Evolutionary conservation across 1,139 yeast species (phyloP).

Genomic region (Lodderomyces beijingensis): DNA sequence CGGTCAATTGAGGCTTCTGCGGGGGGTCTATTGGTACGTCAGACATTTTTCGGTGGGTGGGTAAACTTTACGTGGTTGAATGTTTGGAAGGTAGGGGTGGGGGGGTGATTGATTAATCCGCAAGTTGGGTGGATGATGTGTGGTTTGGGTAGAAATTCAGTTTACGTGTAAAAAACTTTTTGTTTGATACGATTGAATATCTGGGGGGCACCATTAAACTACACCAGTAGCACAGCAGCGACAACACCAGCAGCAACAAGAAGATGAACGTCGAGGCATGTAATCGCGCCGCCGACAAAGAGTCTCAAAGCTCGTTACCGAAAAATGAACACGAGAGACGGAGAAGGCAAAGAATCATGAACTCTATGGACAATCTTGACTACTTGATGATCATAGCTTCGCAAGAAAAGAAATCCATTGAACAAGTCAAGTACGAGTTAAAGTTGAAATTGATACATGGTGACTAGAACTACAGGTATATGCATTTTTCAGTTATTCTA

Average conservation of each 20-base stretch:
- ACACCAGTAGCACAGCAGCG: no score
- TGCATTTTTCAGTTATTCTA: conserved; percentile 6
- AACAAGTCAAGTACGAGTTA: conserved; percentile 41
- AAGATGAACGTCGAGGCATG: no score
- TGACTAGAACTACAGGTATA: conserved; percentile 1
- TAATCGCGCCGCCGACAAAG: no score
- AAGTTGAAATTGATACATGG: conserved; percentile 17
- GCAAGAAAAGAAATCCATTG: conserved; percentile 41
- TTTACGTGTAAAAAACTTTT: no score
- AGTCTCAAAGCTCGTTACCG: conserved; percentile 10
- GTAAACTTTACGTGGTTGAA: conserved; percentile 9
- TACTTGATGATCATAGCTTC: conserved; percentile 40
- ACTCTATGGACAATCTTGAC: conserved; percentile 42
- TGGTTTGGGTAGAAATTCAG: no score
- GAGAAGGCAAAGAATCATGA: conserved; percentile 35
- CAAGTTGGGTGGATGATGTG: no score
- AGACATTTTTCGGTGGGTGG: conserved; percentile 17
- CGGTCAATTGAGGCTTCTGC: conserved; percentile 28
- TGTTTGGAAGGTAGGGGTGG: not conserved
- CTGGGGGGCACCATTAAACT: no score
- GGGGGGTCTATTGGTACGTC: no score
- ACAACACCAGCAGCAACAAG: no score
- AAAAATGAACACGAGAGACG: conserved; percentile 35
- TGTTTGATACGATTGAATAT: no score
- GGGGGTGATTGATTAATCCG: not conserved